Evolutionary conservation across 495 filamentous ascomycete genomes (phyloP).

Genomic region (Tuber melanosporum): DNA sequence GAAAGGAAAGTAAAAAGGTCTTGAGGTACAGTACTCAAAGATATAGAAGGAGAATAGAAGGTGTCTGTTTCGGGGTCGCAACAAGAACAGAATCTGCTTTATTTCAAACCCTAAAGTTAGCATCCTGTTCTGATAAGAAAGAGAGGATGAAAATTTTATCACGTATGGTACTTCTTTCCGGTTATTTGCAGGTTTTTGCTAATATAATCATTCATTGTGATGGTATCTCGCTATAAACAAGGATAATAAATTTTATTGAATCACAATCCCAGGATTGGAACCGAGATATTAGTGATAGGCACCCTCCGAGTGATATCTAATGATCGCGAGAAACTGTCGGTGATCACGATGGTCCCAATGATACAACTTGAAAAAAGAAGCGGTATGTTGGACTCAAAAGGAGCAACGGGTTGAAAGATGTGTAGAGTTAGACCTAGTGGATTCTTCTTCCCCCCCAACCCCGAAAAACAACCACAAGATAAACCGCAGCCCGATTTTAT

Average conservation of each 20-base stretch:
- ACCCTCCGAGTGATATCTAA: not conserved
- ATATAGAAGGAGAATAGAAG: not conserved
- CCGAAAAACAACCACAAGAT: not conserved
- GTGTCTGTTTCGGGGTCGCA: not conserved
- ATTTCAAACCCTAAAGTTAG: not conserved
- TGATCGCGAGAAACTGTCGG: not conserved
- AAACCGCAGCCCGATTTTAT: not conserved
- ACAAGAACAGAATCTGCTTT: not conserved
- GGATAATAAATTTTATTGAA: no score
- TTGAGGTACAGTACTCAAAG: not conserved
- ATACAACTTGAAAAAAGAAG: not conserved
- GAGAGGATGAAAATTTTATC: not conserved
- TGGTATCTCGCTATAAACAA: not conserved
- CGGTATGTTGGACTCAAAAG: not conserved
- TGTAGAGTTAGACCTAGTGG: not conserved
- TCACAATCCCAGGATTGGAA: no score
- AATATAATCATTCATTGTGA: not conserved
- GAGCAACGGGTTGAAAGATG: not conserved
- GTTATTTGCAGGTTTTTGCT: not conserved
- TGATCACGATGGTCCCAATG: no score
- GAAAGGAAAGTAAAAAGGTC: not conserved
- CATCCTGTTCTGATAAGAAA: not conserved
- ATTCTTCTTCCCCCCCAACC: not conserved
- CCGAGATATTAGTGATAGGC: not conserved
- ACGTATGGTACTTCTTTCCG: no score